Evolutionary conservation across 2,329 filamentous ascomycete species (phyloP).

Genomic region (Aspergillus glaucus): DNA sequence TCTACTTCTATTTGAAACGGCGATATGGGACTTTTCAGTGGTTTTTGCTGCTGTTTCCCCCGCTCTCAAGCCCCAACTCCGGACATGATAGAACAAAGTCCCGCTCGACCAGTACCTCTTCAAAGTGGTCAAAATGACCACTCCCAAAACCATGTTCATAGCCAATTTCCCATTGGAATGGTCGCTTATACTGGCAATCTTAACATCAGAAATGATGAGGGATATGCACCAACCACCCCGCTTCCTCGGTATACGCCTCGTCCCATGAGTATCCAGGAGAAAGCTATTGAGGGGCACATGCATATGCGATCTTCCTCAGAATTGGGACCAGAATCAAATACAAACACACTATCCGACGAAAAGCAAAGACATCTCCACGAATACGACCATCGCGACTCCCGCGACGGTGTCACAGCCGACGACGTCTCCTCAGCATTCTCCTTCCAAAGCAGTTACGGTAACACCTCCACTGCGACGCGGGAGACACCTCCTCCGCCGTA

Average conservation of each 20-base stretch:
- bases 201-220: constrained; percentile 13
- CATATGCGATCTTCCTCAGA: constrained; percentile 21
- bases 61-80: neutral
- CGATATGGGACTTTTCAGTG: neutral
- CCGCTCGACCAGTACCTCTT: neutral
- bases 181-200: neutral
- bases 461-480: constrained; percentile 39
- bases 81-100: neutral
- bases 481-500: constrained; percentile 40
- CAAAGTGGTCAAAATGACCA: neutral
- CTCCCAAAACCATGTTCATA: neutral
- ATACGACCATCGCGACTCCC: neutral
- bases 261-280: constrained; percentile 33
- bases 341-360: neutral
- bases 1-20: neutral
- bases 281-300: constrained; percentile 31
- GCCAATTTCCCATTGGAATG: neutral
- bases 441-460: constrained; percentile 39
- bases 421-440: constrained; percentile 37
- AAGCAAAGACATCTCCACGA: neutral
- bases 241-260: constrained; percentile 38
- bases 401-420: constrained; percentile 13
- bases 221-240: constrained; percentile 28
- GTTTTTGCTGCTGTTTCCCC: neutral
- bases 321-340: constrained; percentile 5